Conservation (phyloP, 2,329 filamentous ascomycete genomes). For the Ophiocordyceps camponoti-floridani region DNA sequence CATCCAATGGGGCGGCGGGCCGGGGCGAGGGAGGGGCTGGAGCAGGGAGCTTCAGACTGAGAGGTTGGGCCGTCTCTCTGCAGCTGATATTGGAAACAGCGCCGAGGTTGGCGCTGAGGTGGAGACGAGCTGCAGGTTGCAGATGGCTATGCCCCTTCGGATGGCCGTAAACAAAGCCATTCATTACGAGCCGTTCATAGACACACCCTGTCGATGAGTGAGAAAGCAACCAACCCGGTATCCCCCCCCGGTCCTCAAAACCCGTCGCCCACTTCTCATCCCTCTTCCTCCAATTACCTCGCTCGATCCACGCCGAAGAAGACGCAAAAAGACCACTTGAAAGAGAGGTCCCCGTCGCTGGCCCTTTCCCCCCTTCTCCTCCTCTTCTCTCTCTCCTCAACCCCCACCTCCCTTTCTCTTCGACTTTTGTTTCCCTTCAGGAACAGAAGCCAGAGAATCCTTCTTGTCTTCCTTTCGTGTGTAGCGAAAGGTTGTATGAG, state of each 20-base stretch:
- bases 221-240: no score
- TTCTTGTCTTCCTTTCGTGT: conserved; percentile 55
- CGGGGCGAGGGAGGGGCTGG: not conserved
- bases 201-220: conserved; percentile 8
- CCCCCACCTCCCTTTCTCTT: conserved; percentile 17
- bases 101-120: conserved; percentile 4
- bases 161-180: conserved; percentile 10
- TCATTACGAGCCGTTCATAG: conserved; percentile 7
- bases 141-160: conserved; percentile 8
- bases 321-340: conserved; percentile 12
- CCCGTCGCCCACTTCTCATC: conserved; percentile 15
- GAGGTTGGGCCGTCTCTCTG: conserved; percentile 1
- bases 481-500: conserved; percentile 43
- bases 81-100: conserved; percentile 1
- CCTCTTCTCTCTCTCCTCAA: conserved; percentile 13
- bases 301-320: conserved; percentile 15
- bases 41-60: not conserved
- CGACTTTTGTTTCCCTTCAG: conserved; percentile 34
- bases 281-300: conserved; percentile 20
- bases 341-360: conserved; percentile 14
- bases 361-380: conserved; percentile 7
- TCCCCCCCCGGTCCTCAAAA: conserved; percentile 19
- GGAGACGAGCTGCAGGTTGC: conserved; percentile 6
- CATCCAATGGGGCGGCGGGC: not conserved
- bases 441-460: conserved; percentile 45